phyloP scores from a whole-genome alignment of 2,329 filamentous ascomycete genomes.

The Paracorniculantispora psalliotae region DNA sequence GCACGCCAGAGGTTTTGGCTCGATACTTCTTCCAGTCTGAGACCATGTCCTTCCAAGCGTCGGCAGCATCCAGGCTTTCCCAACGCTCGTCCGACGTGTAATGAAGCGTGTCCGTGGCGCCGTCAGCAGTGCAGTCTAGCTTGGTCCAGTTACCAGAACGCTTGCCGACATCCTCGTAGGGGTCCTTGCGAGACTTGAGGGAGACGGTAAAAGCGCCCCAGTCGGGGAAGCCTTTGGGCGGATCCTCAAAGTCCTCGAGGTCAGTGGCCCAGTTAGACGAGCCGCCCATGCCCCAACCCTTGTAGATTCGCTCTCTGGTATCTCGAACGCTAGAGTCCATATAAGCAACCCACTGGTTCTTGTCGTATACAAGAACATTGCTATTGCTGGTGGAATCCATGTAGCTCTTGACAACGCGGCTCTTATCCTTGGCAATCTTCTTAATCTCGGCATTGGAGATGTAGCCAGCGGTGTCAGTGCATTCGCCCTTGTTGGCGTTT shows the following conservation, averaged over 20 bases:
- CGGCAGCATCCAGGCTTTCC: background rate
- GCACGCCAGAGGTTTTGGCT: background rate
- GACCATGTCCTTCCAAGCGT: background rate
- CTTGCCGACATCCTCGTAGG: conserved; percentile 13
- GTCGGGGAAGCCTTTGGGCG: conserved; percentile 13
- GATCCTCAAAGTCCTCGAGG: conserved; percentile 18
- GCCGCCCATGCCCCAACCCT: conserved; percentile 19
- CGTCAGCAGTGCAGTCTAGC: conserved; percentile 18
- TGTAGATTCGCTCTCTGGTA: conserved; percentile 11
- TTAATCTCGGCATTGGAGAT: conserved; percentile 29
- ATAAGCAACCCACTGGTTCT: conserved; percentile 18
- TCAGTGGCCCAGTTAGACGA: conserved; percentile 22
- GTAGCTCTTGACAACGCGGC: conserved; percentile 12
- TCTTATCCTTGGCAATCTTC: conserved; percentile 19
- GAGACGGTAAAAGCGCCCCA: conserved; percentile 18
- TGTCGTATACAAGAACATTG: conserved; percentile 20
- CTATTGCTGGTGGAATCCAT: conserved; percentile 15
- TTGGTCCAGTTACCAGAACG: conserved; percentile 23
- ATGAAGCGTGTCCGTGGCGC: conserved; percentile 5
- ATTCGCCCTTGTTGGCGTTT: conserved; percentile 24
- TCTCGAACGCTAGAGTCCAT: conserved; percentile 18
- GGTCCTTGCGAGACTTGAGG: conserved; percentile 17
- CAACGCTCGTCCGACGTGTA: background rate
- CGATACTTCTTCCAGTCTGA: background rate
- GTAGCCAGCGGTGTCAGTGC: conserved; percentile 29